Base-by-base conservation (phyloP, 2,329 filamentous ascomycete species). In the Bretziella fagacearum region DNA sequence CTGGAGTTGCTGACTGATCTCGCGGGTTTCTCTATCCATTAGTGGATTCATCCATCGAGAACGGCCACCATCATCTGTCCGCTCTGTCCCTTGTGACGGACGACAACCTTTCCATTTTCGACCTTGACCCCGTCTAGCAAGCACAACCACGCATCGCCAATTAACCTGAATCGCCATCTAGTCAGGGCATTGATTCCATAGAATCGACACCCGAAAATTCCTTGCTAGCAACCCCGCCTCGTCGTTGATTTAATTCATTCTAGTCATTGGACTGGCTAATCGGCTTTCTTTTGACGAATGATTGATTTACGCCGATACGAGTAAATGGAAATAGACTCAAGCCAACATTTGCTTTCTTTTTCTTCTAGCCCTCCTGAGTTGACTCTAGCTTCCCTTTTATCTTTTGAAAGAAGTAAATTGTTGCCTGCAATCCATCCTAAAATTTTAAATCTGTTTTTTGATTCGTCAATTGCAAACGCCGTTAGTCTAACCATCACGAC, bases 291-390 rank as follows among this genome's bases (percentile, higher is more conserved):
- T 22, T 39, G 18, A 39, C 23, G 35, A 39, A 39, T 39, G 10
- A 44, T 32, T 32, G 15, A 32, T 32, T 32, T 6, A 40, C 20
- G 10, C 18, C 6, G 23, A 29, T 11, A 43, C 26, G 20, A 44
- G 41, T 44, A 44, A 32, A 44, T 44, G 41, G 27, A 30, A 15
- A 44, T 32, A 44, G 26, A 44, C 13, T 32, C 11, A 15, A 5
- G 13, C 10, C 41, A 18, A 18, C 5, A 44, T 18, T 20, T 6
- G 32, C 15, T 29, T 5, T 13, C 41, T 20, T 44, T 44, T 32
- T 20, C 29, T 20, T 13, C 22, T 32, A 13, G 10, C 13, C 20
- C 17, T 44, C 41, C 26, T 44, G 41, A 18, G 20, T 32, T 17
- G 26, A 32, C 2, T 10, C 15, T 6, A 20, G 8, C n/a, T 15